Conservation (phyloP, 1,284 basidiomycete genomes). For the Ceratobasidium sp. region DNA sequence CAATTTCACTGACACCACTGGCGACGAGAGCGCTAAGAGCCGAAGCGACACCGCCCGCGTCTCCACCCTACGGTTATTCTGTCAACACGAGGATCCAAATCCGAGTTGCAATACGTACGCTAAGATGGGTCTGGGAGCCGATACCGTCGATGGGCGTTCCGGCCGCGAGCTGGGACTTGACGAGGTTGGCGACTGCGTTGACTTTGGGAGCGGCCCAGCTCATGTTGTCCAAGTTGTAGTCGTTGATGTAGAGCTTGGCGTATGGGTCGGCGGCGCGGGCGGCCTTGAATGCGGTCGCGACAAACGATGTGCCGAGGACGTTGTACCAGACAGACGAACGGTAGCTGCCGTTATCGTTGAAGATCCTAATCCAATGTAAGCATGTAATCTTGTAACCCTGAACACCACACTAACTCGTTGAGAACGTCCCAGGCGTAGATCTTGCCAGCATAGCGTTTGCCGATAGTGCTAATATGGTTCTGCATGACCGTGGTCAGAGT, state of each 20-base stretch:
- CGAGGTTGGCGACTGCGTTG: constrained; percentile 60
- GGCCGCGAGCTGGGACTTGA: constrained; percentile 55
- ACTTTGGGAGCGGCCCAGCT: constrained; percentile 61
- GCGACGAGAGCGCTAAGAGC: constrained; percentile 52
- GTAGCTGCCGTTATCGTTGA: constrained; percentile 54
- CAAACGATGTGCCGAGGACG: constrained; percentile 43
- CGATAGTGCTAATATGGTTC: constrained; percentile 54
- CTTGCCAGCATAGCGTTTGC: constrained; percentile 55
- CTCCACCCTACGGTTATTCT: constrained; percentile 56
- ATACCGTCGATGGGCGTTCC: constrained; percentile 65
- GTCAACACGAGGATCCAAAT: constrained; percentile 51
- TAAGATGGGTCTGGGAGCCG: constrained; percentile 55
- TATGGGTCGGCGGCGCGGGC: constrained; percentile 12
- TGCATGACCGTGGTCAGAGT: constrained; percentile 50
- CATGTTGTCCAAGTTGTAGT: constrained; percentile 41
- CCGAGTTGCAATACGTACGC: constrained; percentile 51
- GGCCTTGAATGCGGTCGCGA: constrained; percentile 17
- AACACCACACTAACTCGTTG: constrained; percentile 47
- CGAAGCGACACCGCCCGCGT: constrained; percentile 46
- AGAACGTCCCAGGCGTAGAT: constrained; percentile 56
- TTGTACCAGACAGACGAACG: constrained; percentile 54
- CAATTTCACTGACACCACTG: constrained; percentile 61
- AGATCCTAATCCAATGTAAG: constrained; percentile 51
- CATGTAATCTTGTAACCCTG: background rate
- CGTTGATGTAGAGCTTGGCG: constrained; percentile 27